Conservation (phyloP, 129 eudicot species). For the Flaveria trinervia region DNA sequence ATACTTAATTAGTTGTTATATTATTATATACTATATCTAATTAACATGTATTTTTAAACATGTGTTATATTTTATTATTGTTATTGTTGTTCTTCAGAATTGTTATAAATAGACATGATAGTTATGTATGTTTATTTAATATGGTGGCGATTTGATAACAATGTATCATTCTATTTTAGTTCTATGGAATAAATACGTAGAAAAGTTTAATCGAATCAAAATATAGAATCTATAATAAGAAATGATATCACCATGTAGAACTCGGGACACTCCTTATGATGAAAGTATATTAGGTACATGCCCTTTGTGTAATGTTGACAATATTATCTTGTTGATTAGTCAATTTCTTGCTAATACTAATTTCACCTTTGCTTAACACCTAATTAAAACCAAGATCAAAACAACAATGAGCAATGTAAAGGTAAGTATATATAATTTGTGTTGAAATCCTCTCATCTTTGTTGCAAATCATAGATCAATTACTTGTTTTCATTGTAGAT, state of each 20-base stretch:
- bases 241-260: background rate
- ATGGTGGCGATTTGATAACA: background rate
- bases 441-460: background rate
- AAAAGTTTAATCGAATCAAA: background rate
- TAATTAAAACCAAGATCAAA: slow-evolving; percentile 22
- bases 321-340: slow-evolving; percentile 33
- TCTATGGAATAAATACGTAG: background rate
- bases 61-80: background rate
- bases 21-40: background rate
- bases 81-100: too few relatives aligned
- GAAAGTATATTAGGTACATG: slow-evolving; percentile 25
- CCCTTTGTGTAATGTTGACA: slow-evolving; percentile 37
- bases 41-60: background rate
- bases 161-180: background rate
- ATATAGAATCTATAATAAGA: background rate
- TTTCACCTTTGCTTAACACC: slow-evolving; percentile 34
- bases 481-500: background rate
- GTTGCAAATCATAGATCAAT: background rate
- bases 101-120: background rate
- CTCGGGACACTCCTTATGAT: background rate
- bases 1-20: too few relatives aligned
- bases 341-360: slow-evolving; percentile 32
- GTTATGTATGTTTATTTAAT: background rate
- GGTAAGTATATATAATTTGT: slow-evolving; percentile 3
- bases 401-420: background rate